These are phyloP conservation scores for Blastobotrys illinoisensis DNA, from an alignment of 1,139 yeast genomes.

Conservation along the genomic window DNA sequence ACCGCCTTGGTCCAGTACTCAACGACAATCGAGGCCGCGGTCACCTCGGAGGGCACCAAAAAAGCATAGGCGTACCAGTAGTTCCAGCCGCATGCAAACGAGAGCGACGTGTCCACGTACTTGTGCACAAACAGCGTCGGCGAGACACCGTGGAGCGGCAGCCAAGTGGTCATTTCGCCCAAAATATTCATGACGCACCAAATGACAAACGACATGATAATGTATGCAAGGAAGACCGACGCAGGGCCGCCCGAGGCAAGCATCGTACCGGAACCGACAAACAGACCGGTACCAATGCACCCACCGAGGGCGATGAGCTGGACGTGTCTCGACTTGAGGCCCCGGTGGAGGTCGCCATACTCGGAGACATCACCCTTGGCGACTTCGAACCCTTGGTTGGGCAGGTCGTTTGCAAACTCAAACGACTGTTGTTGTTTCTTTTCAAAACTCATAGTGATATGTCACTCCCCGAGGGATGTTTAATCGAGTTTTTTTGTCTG, in stretches of 20 bases:
- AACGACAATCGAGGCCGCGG: constrained; percentile 55
- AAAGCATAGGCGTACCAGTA: constrained; percentile 36
- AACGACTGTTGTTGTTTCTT: neutral
- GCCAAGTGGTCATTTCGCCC: constrained; percentile 69
- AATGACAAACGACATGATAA: constrained; percentile 57
- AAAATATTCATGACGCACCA: constrained; percentile 63
- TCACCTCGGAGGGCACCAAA: constrained; percentile 55
- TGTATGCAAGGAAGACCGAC: constrained; percentile 57
- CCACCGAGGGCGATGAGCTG: constrained; percentile 49
- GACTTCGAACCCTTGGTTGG: neutral
- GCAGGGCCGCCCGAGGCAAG: constrained; percentile 62
- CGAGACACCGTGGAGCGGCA: constrained; percentile 57
- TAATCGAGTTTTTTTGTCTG: too few species aligned
- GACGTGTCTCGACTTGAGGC: constrained; percentile 43
- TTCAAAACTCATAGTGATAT: neutral
- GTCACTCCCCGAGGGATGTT: neutral
- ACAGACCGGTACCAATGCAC: constrained; percentile 47
- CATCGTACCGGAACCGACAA: constrained; percentile 66
- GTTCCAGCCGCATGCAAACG: constrained; percentile 22
- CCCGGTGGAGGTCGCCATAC: constrained; percentile 14
- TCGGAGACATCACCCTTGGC: constrained; percentile 7
- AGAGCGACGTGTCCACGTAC: constrained; percentile 20
- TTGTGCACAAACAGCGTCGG: constrained; percentile 51
- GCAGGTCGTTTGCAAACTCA: constrained; percentile 6
- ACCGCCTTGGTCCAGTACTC: constrained; percentile 54